Evolutionary conservation across 1,284 basidiomycete genomes (phyloP), one percentile per base, ranked within the genome.

Genomic region (Ustilago sp.): DNA sequence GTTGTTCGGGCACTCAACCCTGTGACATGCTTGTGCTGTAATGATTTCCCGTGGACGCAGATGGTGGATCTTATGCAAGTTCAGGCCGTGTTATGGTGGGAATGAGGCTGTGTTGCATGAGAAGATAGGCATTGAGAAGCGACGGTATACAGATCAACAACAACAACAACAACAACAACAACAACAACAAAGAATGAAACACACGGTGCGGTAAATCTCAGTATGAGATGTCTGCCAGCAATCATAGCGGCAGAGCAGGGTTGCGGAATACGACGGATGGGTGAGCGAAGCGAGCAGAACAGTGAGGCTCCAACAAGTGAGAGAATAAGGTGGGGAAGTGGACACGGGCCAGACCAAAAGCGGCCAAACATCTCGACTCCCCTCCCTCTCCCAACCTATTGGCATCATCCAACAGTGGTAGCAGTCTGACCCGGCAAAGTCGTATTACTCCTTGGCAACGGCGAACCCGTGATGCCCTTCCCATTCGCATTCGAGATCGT

Each of bases 321-420:
- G 23, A 19, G 23, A 48, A 36, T 9, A 38, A 36, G 52, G 11
- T 11, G 8, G 47, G 17, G 28, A 31, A 41, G 34, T 19, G n/a
- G 39, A 64, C 61, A 56, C 41, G 62, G 68, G 68, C 68, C 68
- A 63, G 68, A 70, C 28, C 59, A 59, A 28, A 28, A 53, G 63
- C 68, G 68, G 68, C 68, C 68, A 59, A 48, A 48, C 17, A 15
- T 6, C 39, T 41, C 7, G 13, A 41, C 39, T 41, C 8, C 45
- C 4, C n/a, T 17, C n/a, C 8, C 8, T 23, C 9, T 48, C n/a
- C 17, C 31, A 8, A 11, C 31, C 8, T 50, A 4, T n/a, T 31
- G 11, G 35, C 13, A 19, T 48, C 35, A 70, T 5, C 68, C 68
- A 8, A 70, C 68, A 8, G 65, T 62, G 13, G 65, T 47, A 23